Base-by-base conservation (phyloP, 2,329 filamentous ascomycete species). In the Lachnellula suecica region DNA sequence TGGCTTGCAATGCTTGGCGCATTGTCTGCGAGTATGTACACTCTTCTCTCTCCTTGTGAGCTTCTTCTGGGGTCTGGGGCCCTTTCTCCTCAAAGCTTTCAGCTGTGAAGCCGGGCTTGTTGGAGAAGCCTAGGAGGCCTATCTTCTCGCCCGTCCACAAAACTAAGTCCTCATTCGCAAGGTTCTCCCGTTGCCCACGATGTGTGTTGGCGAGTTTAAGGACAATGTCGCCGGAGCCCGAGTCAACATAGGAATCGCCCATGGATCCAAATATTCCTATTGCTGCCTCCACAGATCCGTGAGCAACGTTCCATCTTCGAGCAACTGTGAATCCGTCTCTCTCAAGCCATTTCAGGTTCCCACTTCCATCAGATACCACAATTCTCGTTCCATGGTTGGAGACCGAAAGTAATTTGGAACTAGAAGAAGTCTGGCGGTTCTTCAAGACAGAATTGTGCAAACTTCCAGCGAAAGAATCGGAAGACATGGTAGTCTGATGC, bases 81-180 rank as follows among this genome's bases (percentile, higher is more conserved):
- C 41, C 51, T 3, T 44, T 60, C 25, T 74, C 69, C 50, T 79
- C 77, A 62, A 84, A 84, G 45, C 79, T 78, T 7, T 76, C 73
- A 1, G 74, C 66, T 7, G 66, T 69, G 58, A 79, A 82, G 1
- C 77, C 73, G 4, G 77, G 70, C 63, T 70, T 65, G 35, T 74
- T 71, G 1, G 83, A 82, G 65, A 89, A 89, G 49, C 73, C 77
- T 19, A 95, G 69, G 52, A 94, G 75, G 0, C 91, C 92, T 43
- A 96, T 73, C 58, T 85, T 85, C 53, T 96, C 91, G 17, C 91
- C 92, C 0, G 91, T 96, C 91, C 91, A 96, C 43, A 96, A 76
- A 4, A 96, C 69, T 11, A 97, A 70, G 61, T 93, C 84, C 45
- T 81, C 68, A 59, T 81, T 83, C 31, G 74, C 63, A 42, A 53